Conservation (phyloP, 352 stramenopile genomes). For the Globisporangium radiosum region DNA sequence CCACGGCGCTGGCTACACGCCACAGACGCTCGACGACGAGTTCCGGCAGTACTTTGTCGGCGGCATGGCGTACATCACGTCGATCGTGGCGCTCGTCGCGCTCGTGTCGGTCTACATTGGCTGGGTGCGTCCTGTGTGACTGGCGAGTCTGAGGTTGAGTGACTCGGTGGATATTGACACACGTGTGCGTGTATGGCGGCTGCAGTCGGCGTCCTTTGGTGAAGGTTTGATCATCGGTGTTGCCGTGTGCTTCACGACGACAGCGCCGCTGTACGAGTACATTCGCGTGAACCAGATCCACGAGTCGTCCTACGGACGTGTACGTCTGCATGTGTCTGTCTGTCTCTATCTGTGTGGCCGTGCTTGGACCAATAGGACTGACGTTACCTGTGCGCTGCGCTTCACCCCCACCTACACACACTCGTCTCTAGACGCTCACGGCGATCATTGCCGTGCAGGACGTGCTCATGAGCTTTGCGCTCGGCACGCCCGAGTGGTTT, state of each 20-base stretch:
- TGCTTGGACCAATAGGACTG: background rate
- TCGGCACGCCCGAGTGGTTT: slow-evolving; percentile 84
- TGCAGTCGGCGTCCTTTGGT: slow-evolving; percentile 54
- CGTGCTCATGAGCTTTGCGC: slow-evolving; percentile 80
- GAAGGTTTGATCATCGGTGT: slow-evolving; percentile 76
- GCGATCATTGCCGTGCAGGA: slow-evolving; percentile 85
- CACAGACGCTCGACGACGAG: slow-evolving; percentile 55
- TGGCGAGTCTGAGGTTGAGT: background rate
- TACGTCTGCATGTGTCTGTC: slow-evolving; percentile 17
- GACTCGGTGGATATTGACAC: background rate
- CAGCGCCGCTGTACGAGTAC: slow-evolving; percentile 74
- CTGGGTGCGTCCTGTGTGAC: slow-evolving; percentile 24
- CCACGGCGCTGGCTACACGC: slow-evolving; percentile 72
- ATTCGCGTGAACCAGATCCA: slow-evolving; percentile 78
- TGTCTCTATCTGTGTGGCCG: background rate
- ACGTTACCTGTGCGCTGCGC: too few relatives aligned
- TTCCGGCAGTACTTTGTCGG: slow-evolving; percentile 70
- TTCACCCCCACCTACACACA: background rate
- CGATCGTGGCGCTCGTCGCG: slow-evolving; percentile 64
- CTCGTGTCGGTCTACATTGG: slow-evolving; percentile 65
- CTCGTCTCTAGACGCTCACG: slow-evolving; percentile 52
- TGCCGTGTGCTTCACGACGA: slow-evolving; percentile 79
- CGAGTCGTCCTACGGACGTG: slow-evolving; percentile 69
- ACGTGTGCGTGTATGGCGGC: background rate
- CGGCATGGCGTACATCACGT: slow-evolving; percentile 65